A percentile compares a stretch with the other conserved stretches of the same genome.
These are phyloP conservation scores for Phytophthora sp. DNA, from an alignment of 352 stramenopile genomes.

Conservation along the genomic window DNA sequence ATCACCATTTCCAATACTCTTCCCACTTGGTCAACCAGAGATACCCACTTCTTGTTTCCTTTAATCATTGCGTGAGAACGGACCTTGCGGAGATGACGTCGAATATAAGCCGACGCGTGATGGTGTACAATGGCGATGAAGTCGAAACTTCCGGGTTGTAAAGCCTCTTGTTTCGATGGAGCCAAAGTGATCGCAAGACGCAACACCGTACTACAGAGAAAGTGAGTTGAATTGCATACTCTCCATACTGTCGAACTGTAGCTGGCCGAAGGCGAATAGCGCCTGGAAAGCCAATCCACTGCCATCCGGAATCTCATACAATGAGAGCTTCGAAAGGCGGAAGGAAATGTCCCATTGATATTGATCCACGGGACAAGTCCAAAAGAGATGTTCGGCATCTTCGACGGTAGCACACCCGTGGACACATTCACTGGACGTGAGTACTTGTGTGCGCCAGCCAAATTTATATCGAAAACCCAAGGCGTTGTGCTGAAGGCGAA, in stretches of 20 bases:
- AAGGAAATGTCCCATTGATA: conserved; percentile 4
- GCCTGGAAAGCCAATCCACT: conserved; percentile 2
- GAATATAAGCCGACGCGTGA: neutral
- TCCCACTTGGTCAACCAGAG: no score
- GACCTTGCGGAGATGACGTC: neutral
- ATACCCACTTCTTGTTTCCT: no score
- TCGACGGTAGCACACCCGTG: neutral
- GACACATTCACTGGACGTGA: conserved; percentile 1
- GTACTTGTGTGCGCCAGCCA: neutral
- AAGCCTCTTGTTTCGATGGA: conserved; percentile 12
- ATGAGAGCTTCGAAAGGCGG: conserved; percentile 4
- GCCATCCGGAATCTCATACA: neutral
- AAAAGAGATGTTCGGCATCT: conserved; percentile 17
- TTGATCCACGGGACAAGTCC: conserved; percentile 1
- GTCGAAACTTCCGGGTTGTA: conserved; percentile 8
- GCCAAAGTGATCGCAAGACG: conserved; percentile 7
- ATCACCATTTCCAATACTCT: no score
- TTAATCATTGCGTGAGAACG: no score
- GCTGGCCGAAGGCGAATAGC: neutral
- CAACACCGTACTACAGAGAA: conserved; percentile 10
- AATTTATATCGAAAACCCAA: neutral
- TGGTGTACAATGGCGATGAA: neutral
- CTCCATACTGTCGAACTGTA: neutral
- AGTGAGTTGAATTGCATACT: neutral
- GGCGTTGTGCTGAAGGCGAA: neutral